A percentile compares a stretch with the other conserved stretches of the same genome.
Conservation (phyloP, 2,329 filamentous ascomycete species). For the Ilyonectria destructans region DNA sequence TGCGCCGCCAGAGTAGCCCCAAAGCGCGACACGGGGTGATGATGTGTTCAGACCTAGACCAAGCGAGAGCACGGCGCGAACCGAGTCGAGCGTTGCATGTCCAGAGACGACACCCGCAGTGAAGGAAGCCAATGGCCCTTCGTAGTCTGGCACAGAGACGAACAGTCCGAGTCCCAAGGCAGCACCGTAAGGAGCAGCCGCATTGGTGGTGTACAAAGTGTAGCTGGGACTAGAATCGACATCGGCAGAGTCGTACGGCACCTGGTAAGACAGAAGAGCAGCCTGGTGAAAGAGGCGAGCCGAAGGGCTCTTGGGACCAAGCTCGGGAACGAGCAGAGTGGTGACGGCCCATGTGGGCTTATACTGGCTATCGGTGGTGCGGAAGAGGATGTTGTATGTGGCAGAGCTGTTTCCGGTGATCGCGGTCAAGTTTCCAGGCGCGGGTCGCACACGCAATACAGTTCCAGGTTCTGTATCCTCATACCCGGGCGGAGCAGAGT, state of each 20-base stretch:
- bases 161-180: constrained; percentile 40
- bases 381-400: constrained; percentile 45
- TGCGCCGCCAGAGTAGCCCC: constrained; percentile 72
- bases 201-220: constrained; percentile 15
- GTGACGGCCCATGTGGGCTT: constrained; percentile 46
- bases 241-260: constrained; percentile 45
- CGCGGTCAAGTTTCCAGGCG: constrained; percentile 45
- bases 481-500: constrained; percentile 40
- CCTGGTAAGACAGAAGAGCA: constrained; percentile 45
- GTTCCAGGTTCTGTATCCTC: constrained; percentile 42
- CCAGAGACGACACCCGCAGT: constrained; percentile 61
- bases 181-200: neutral
- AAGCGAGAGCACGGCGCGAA: constrained; percentile 59
- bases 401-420: constrained; percentile 40
- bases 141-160: constrained; percentile 64
- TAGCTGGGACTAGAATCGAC: constrained; percentile 45
- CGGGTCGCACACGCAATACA: constrained; percentile 43
- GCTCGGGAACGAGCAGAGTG: constrained; percentile 39
- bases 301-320: constrained; percentile 37
- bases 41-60: constrained; percentile 50
- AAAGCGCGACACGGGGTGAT: constrained; percentile 58
- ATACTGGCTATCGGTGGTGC: constrained; percentile 47
- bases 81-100: constrained; percentile 62
- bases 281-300: constrained; percentile 30
- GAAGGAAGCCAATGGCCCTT: constrained; percentile 63